These are phyloP conservation scores for Fragilariopsis cylindrus DNA, from an alignment of 108 stramenopile genomes.

Conservation along the genomic window DNA sequence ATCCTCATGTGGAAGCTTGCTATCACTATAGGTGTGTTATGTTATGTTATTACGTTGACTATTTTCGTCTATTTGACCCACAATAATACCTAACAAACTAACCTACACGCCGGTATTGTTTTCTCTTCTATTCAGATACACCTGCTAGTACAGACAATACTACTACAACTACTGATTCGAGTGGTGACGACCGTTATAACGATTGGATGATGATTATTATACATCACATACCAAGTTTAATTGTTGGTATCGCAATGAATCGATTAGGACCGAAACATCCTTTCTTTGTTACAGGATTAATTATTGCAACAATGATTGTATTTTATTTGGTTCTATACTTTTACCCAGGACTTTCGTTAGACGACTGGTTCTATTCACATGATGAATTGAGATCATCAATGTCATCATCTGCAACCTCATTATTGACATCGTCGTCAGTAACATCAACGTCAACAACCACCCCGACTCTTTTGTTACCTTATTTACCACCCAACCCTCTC, in stretches of 20 bases:
- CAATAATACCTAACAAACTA: no score
- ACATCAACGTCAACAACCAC: not conserved
- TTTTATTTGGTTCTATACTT: conserved; percentile 48
- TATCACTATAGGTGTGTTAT: conserved; percentile 35
- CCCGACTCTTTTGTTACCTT: not conserved
- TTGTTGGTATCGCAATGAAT: conserved; percentile 52
- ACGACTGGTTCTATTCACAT: conserved; percentile 64
- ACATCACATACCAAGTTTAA: conserved; percentile 56
- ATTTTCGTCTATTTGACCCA: no score
- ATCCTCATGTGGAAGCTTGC: conserved; percentile 65
- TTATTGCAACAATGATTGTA: conserved; percentile 37
- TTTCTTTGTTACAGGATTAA: conserved; percentile 46
- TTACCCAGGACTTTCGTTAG: conserved; percentile 38
- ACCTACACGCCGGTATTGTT: no score
- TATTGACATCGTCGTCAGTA: not conserved
- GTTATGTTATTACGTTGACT: no score
- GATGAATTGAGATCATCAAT: conserved; percentile 34
- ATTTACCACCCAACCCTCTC: conserved; percentile 50
- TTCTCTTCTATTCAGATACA: no score
- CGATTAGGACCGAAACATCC: conserved; percentile 58
- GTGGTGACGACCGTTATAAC: conserved; percentile 26
- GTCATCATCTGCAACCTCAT: not conserved
- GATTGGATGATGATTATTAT: conserved; percentile 36
- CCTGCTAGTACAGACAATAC: no score
- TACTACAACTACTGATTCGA: conserved; percentile 9